These are phyloP conservation scores for Multifurca ochricompacta DNA, from an alignment of 768 basidiomycete genomes.

Conservation along the genomic window DNA sequence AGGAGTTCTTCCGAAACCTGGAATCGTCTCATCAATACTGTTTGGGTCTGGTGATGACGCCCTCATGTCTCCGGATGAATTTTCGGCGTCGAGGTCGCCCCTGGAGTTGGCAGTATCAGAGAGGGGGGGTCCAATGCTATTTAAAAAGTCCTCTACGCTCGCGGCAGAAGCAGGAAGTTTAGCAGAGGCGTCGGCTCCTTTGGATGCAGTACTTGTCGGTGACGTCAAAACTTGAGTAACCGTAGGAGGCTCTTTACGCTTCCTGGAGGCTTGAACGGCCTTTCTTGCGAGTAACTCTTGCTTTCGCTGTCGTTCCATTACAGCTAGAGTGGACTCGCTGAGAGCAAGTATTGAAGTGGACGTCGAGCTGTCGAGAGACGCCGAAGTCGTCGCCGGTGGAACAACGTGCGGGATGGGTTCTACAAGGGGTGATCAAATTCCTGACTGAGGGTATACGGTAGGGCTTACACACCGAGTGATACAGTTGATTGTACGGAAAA, in stretches of 20 bases:
- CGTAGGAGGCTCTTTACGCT: slow-evolving; percentile 30
- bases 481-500: slow-evolving; percentile 25
- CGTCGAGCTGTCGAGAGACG: slow-evolving; percentile 25
- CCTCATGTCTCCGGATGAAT: not conserved
- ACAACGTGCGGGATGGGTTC: slow-evolving; percentile 20
- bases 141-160: slow-evolving; percentile 69
- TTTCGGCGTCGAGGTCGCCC: not conserved
- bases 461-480: slow-evolving; percentile 15
- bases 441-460: not conserved
- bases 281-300: slow-evolving; percentile 74
- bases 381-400: slow-evolving; percentile 26
- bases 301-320: slow-evolving; percentile 69
- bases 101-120: not conserved
- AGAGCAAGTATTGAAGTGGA: slow-evolving; percentile 25
- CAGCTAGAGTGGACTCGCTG: slow-evolving; percentile 34
- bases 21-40: slow-evolving; percentile 16
- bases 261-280: slow-evolving; percentile 63
- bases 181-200: slow-evolving; percentile 29
- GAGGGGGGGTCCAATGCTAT: slow-evolving; percentile 43
- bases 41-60: slow-evolving; percentile 5
- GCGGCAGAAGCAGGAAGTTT: slow-evolving; percentile 34
- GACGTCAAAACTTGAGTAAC: not conserved
- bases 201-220: not conserved
- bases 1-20: slow-evolving; percentile 16
- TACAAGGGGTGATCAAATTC: slow-evolving; percentile 23